Percentiles rank a stretch among this genome's conserved stretches.
phyloP scores from a whole-genome alignment of 306 rosid genomes.

The Cucurbita maxima region DNA sequence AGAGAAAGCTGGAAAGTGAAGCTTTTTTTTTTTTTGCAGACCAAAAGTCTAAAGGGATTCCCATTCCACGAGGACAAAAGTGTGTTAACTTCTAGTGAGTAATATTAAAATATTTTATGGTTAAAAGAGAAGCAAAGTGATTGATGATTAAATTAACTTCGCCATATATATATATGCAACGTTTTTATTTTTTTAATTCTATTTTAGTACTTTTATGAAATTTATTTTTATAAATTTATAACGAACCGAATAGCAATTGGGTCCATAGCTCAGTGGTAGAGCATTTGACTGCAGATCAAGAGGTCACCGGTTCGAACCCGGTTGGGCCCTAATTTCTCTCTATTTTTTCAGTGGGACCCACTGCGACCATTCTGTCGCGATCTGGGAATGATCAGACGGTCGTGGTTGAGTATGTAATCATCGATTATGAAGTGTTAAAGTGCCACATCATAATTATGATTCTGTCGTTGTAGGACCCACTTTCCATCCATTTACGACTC shows the following conservation, averaged over 20 bases:
- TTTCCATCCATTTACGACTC: background rate
- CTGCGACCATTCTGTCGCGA: background rate
- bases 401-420: background rate
- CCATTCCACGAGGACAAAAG: background rate
- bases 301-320: background rate
- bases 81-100: background rate
- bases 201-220: no score
- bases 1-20: background rate
- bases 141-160: background rate
- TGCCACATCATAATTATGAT: background rate
- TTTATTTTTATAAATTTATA: no score
- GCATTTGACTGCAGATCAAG: background rate
- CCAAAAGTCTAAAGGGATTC: background rate
- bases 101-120: background rate
- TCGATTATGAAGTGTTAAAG: background rate
- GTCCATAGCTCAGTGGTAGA: background rate
- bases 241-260: background rate
- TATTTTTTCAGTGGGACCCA: background rate
- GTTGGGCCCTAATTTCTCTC: background rate
- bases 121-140: background rate
- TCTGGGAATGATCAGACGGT: constrained; percentile 3
- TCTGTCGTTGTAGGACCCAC: background rate
- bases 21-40: background rate
- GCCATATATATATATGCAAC: no score
- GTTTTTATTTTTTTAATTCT: no score